A percentile compares a stretch with the other conserved stretches of the same genome.
phyloP scores from a whole-genome alignment of 257 asterid species.

The Primulina huaijiensis region DNA sequence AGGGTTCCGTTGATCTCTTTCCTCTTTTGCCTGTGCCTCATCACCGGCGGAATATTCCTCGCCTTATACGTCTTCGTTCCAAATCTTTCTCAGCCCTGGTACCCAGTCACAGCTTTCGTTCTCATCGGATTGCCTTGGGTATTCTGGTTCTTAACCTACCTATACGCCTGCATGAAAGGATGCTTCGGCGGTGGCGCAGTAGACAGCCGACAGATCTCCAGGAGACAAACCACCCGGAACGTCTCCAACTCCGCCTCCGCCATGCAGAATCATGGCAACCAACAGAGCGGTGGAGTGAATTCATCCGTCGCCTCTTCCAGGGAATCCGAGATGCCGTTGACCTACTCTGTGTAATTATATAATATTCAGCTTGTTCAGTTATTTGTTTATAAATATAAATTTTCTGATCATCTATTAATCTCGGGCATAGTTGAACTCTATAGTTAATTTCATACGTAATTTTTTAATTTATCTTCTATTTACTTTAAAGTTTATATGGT shows the following conservation, averaged over 20 bases:
- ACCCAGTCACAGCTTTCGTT: slow-evolving; percentile 50
- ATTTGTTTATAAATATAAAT: no score
- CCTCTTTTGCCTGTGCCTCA: slow-evolving; percentile 53
- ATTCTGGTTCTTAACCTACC: slow-evolving; percentile 59
- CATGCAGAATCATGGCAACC: neutral
- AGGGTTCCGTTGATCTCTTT: slow-evolving; percentile 55
- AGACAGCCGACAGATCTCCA: slow-evolving; percentile 2
- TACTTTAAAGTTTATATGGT: no score
- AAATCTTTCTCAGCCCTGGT: slow-evolving; percentile 53
- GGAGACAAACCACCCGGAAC: neutral
- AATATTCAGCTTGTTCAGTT: slow-evolving; percentile 8
- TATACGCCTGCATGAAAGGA: slow-evolving; percentile 51
- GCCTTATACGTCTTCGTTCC: slow-evolving; percentile 48
- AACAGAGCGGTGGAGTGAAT: neutral
- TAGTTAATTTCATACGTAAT: no score
- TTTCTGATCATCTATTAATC: no score
- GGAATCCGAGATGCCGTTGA: slow-evolving; percentile 50
- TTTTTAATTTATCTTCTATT: no score
- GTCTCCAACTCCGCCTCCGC: slow-evolving; percentile 15
- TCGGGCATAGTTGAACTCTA: no score
- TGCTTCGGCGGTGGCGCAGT: slow-evolving; percentile 24
- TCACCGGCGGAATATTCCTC: slow-evolving; percentile 61
- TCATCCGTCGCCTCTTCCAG: slow-evolving; percentile 28
- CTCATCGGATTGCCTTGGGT: slow-evolving; percentile 72
- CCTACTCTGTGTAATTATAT: slow-evolving; percentile 32